Base-by-base conservation (phyloP, 495 filamentous ascomycete species). In the Wilcoxina mikolae region DNA sequence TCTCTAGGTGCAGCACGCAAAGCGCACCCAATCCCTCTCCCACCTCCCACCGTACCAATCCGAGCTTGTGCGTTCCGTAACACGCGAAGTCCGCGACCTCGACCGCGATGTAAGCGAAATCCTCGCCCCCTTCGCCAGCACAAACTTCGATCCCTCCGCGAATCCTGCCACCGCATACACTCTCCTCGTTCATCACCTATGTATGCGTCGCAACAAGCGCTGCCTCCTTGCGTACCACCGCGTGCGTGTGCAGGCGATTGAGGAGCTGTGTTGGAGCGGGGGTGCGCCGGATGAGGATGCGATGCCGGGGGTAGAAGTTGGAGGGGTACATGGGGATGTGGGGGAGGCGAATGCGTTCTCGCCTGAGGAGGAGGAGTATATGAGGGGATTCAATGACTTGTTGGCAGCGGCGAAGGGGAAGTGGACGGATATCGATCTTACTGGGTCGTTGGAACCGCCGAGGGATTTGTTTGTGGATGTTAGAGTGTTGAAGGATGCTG, bases 351-450 rank as follows among this genome's bases (percentile, higher is more conserved):
- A 82, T 69, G 94, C 83, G 58, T 70, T 99, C 50, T 94, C 89
- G 67, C 90, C 93, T 1, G 91, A 99, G 67, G 93, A 99, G 68
- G 91, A 95, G 68, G 93, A 96, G 65, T 96, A 95, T 68, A 82
- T 94, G 35, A 75, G 90, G 51, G 81, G 85, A 65, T 96, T 93
- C 65, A 79, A 81, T 50, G 93, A 99, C 64, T 76, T 99, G 63
- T 72, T 99, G 41, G 87, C 91, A 22, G 86, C 88, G 15, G 95
- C 94, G 70, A 99, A 99, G 68, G 93, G 93, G 0, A 88, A 95
- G 60, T 99, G 91, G 90, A 96, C 90, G 22, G 93, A 99, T 69
- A 82, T 99, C 51, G 93, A 99, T 69, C 71, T 99, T 53, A 96
- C 91, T 12, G 93, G 93, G 41, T 89, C 84, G 58, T 74, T 99